Conservation (phyloP, 2,329 filamentous ascomycete genomes). For the Colletotrichum higginsianum region DNA sequence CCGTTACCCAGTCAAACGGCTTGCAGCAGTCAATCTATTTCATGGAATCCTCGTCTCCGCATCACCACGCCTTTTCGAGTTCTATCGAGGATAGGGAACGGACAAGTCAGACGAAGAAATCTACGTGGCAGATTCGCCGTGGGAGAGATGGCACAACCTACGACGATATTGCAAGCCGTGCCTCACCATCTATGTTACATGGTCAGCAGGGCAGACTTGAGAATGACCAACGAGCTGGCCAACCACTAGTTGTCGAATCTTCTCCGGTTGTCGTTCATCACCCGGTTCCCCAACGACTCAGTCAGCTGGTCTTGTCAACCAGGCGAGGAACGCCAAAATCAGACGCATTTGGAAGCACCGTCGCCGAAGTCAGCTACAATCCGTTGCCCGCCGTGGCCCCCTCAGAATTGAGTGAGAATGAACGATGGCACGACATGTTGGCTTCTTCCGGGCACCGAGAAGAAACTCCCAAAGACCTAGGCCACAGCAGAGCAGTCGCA, state of each 20-base stretch:
- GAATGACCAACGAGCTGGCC: conserved; percentile 5
- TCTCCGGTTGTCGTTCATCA: conserved; percentile 34
- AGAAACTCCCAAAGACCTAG: neutral
- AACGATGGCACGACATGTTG: conserved; percentile 25
- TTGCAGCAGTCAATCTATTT: neutral
- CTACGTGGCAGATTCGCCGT: neutral
- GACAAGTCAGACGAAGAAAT: neutral
- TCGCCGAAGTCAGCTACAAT: conserved; percentile 20
- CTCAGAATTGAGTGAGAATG: conserved; percentile 15
- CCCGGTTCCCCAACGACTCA: conserved; percentile 37
- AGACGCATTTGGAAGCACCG: conserved; percentile 19
- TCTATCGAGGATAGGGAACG: neutral
- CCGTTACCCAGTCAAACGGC: neutral
- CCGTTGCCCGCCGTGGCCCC: neutral
- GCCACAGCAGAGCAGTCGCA: neutral
- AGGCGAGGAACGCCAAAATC: neutral
- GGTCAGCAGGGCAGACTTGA: neutral
- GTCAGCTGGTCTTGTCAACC: conserved; percentile 15
- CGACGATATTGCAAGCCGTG: neutral
- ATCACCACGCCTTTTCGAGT: neutral
- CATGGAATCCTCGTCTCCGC: neutral
- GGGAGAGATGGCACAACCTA: neutral
- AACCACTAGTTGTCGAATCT: conserved; percentile 18
- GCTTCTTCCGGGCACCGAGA: neutral
- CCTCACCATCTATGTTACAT: neutral